Evolutionary conservation across 1,284 basidiomycete species (phyloP).

Genomic region (Agroathelia rolfsii): DNA sequence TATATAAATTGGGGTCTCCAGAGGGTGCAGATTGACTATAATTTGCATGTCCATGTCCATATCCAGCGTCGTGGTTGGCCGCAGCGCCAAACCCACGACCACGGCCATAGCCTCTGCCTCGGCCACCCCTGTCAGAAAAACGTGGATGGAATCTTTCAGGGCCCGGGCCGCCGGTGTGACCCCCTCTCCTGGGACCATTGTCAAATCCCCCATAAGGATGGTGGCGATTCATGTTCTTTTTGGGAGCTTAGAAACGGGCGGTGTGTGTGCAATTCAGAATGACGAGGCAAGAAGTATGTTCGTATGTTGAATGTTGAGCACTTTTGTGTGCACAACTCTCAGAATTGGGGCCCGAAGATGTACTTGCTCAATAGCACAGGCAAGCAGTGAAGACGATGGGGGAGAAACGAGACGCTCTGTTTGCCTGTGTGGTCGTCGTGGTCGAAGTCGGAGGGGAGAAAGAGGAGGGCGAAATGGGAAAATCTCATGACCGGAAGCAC

Average conservation of each 20-base stretch:
- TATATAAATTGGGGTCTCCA: slow-evolving; percentile 51
- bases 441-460: slow-evolving; percentile 14
- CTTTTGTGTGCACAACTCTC: too few relatives aligned
- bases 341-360: too few relatives aligned
- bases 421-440: too few relatives aligned
- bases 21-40: slow-evolving; percentile 58
- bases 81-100: slow-evolving; percentile 46
- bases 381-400: slow-evolving; percentile 3
- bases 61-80: slow-evolving; percentile 40
- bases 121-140: slow-evolving; percentile 51
- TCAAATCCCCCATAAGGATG: slow-evolving; percentile 66
- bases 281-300: too few relatives aligned
- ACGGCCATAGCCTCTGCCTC: slow-evolving; percentile 57
- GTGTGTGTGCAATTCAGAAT: too few relatives aligned
- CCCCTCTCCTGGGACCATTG: slow-evolving; percentile 48
- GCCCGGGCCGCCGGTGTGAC: slow-evolving; percentile 50
- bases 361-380: too few relatives aligned
- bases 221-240: slow-evolving; percentile 67
- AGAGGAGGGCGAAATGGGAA: slow-evolving; percentile 14
- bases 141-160: slow-evolving; percentile 67
- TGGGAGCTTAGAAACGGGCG: slow-evolving; percentile 23
- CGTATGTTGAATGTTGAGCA: too few relatives aligned
- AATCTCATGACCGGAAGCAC: slow-evolving; percentile 14
- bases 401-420: too few relatives aligned
- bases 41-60: slow-evolving; percentile 33